These are phyloP conservation scores for Macaranga tanarius DNA, from an alignment of 441 rosid genomes.

Conservation along the genomic window DNA sequence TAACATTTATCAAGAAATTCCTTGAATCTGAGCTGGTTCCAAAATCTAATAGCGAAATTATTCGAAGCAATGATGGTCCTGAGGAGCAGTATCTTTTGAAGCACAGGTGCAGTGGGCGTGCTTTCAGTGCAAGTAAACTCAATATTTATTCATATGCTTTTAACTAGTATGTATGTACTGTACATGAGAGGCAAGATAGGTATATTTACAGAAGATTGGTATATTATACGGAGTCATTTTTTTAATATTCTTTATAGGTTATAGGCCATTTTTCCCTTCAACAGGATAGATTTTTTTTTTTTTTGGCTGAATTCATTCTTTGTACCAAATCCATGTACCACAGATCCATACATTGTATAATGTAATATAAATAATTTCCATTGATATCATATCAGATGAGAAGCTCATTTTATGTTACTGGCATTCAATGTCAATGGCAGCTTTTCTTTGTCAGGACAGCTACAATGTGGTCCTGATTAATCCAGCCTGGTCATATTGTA, in stretches of 20 bases:
- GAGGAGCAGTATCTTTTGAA: slow-evolving; percentile 14
- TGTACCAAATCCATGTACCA: slow-evolving; percentile 18
- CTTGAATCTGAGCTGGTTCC: slow-evolving; percentile 21
- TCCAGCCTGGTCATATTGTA: neutral
- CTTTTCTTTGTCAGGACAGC: neutral
- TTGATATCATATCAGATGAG: neutral
- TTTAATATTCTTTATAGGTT: slow-evolving; percentile 32
- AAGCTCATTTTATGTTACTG: neutral
- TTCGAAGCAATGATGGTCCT: slow-evolving; percentile 29
- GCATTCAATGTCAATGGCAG: neutral
- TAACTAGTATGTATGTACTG: slow-evolving; percentile 14
- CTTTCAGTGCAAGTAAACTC: slow-evolving; percentile 7
- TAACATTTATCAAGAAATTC: slow-evolving; percentile 10
- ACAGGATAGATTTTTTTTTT: slow-evolving; percentile 9
- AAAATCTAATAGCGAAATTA: neutral
- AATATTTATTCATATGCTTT: neutral
- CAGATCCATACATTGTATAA: slow-evolving; percentile 6
- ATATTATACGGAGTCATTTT: slow-evolving; percentile 24
- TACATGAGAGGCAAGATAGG: slow-evolving; percentile 29
- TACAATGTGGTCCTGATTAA: neutral
- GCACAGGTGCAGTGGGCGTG: neutral
- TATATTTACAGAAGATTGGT: slow-evolving; percentile 6
- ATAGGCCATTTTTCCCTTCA: slow-evolving; percentile 4
- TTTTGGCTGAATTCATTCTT: slow-evolving; percentile 17
- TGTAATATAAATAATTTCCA: slow-evolving; percentile 17